These are phyloP conservation scores for Verbascum thapsus DNA, from an alignment of 257 asterid genomes.

Conservation along the genomic window DNA sequence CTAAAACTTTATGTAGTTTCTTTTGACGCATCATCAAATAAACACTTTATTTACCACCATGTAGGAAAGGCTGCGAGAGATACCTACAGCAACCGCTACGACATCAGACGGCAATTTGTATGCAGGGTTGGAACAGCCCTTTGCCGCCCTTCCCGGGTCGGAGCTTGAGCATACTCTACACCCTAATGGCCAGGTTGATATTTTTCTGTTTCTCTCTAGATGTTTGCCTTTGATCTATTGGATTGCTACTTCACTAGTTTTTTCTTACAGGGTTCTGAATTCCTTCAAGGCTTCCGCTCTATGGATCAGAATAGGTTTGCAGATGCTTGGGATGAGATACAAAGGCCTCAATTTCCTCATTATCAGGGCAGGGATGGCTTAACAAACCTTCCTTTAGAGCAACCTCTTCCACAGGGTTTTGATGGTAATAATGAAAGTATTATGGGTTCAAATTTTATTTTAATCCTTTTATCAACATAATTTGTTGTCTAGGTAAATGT, in stretches of 20 bases:
- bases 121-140: conserved; percentile 64
- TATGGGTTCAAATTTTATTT: conserved; percentile 22
- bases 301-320: conserved; percentile 76
- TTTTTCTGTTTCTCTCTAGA: conserved; percentile 19
- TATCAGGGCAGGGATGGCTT: conserved; percentile 50
- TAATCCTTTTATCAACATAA: neutral
- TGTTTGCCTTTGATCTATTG: conserved; percentile 16
- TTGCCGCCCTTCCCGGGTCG: conserved; percentile 79
- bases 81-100: conserved; percentile 71
- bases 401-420: conserved; percentile 59
- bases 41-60: conserved; percentile 31
- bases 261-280: conserved; percentile 70
- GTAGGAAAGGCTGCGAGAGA: conserved; percentile 92
- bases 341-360: conserved; percentile 67
- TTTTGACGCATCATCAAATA: conserved; percentile 6
- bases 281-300: conserved; percentile 80
- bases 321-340: conserved; percentile 93
- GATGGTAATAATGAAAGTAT: conserved; percentile 51
- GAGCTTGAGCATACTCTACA: conserved; percentile 68
- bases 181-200: conserved; percentile 74
- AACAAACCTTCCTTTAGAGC: conserved; percentile 62
- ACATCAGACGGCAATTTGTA: conserved; percentile 61
- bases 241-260: conserved; percentile 20
- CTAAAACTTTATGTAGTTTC: conserved; percentile 14
- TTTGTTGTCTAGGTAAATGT: neutral